Base-by-base conservation (phyloP, 495 filamentous ascomycete species). In the Xylaria venustula region DNA sequence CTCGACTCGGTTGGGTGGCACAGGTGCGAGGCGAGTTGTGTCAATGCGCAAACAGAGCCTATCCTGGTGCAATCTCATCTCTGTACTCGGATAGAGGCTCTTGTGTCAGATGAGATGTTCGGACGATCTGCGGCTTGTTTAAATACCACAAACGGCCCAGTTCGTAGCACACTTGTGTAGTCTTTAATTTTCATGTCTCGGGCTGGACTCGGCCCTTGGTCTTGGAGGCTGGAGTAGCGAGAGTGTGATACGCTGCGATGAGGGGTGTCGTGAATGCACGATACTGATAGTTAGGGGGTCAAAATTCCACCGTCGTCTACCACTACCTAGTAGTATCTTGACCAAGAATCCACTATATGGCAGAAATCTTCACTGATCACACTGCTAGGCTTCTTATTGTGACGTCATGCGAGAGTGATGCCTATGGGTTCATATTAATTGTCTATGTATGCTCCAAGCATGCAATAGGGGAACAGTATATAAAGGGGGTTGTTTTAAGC, bases 11-110 rank as follows among this genome's bases (percentile, higher is more conserved):
- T 40, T 34, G 47, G 46, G 57, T 60, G 1, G 41, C 48, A 60
- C 58, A 32, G 5, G 58, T 60, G 58, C 58, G 40, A 54, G 19
- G 48, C 14, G 42, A 44, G 17, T 58, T 51, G 45, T 17, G 47
- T 40, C 56, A 42, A 28, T 22, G 19, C n/a, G 44, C 56, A 58
- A 58, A 50, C 56, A 58, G 26, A 58, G 36, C 22, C 30, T 19
- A 32, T 9, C 3, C 36, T 12, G 19, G 26, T 42, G 42, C 34
- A 26, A 50, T 42, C 23, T 30, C 0, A 7, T 6, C 15, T 17
- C 8, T 37, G 30, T 26, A 19, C 17, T 9, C 42, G 8, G 9
- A 47, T 26, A 26, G 45, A 23, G 42, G 22, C 14, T 30, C 30
- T 12, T 41, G 22, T 32, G 22, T 34, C 22, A 55, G 37, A 45